phyloP scores from a whole-genome alignment of 2,329 filamentous ascomycete species.

The Dactylonectria estremocensis region DNA sequence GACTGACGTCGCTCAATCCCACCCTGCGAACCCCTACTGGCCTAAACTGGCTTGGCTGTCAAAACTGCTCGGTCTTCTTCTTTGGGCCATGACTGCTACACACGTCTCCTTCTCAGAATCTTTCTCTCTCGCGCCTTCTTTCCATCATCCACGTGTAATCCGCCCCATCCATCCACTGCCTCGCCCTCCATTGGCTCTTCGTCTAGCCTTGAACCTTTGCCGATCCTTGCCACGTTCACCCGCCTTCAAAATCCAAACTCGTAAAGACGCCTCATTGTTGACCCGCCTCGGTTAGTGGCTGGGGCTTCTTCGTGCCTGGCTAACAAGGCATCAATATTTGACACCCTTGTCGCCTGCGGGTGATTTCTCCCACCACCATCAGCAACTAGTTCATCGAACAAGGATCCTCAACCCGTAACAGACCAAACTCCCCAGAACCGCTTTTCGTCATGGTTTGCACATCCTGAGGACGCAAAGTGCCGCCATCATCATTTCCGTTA shows the following conservation, averaged over 20 bases:
- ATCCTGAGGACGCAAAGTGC: slow-evolving; percentile 30
- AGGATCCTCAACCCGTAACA: slow-evolving; percentile 30
- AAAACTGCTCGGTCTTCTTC: slow-evolving; percentile 7
- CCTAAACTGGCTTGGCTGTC: background rate
- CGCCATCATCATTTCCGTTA: slow-evolving; percentile 34
- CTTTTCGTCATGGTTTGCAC: slow-evolving; percentile 31
- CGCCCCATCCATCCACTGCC: slow-evolving; percentile 7
- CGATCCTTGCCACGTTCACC: slow-evolving; percentile 33
- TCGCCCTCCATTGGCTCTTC: slow-evolving; percentile 33
- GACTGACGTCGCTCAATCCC: slow-evolving; percentile 12
- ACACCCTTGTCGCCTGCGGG: slow-evolving; percentile 29
- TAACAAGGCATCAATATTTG: slow-evolving; percentile 39
- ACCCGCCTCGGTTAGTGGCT: slow-evolving; percentile 32
- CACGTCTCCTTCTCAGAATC: slow-evolving; percentile 7
- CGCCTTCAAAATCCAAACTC: slow-evolving; percentile 16
- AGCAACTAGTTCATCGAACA: slow-evolving; percentile 33
- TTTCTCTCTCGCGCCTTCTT: background rate
- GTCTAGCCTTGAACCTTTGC: slow-evolving; percentile 32
- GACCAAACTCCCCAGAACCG: slow-evolving; percentile 28
- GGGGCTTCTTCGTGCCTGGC: slow-evolving; percentile 34
- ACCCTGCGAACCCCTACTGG: slow-evolving; percentile 14
- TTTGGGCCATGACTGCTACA: slow-evolving; percentile 4
- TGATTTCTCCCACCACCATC: slow-evolving; percentile 33
- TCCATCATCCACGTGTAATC: slow-evolving; percentile 15
- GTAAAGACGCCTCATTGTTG: slow-evolving; percentile 20